These are phyloP conservation scores for Hericium erinaceus DNA, from an alignment of 768 basidiomycete genomes.

Conservation along the genomic window DNA sequence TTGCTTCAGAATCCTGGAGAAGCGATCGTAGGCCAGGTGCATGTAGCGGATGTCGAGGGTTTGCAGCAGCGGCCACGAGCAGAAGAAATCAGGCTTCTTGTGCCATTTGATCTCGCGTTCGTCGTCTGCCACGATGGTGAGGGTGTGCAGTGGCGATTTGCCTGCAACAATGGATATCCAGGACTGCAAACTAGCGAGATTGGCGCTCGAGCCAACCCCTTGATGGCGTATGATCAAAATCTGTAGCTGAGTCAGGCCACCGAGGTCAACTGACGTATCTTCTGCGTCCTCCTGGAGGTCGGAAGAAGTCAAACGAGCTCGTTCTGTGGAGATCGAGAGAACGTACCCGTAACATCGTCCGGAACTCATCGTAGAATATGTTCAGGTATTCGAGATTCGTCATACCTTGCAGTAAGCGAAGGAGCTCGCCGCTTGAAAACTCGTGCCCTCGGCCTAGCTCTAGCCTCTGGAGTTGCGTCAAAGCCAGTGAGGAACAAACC, in stretches of 20 bases:
- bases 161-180: neutral
- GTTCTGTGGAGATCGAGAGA: neutral
- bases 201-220: neutral
- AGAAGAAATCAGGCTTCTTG: neutral
- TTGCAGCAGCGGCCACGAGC: neutral
- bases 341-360: neutral
- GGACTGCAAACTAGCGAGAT: neutral
- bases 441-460: neutral
- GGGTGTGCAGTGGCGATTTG: neutral
- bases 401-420: neutral
- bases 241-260: neutral
- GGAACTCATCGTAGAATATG: neutral
- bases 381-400: neutral
- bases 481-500: too few species aligned
- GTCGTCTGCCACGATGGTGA: neutral
- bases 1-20: neutral
- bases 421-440: neutral
- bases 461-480: too few species aligned
- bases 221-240: neutral
- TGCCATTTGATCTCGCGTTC: neutral
- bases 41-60: neutral
- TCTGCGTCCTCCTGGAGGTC: too few species aligned
- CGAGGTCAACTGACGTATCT: too few species aligned
- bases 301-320: neutral
- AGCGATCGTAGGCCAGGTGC: neutral